These are phyloP conservation scores for Cucurbita argyrosperma DNA, from an alignment of 306 rosid genomes.

Conservation along the genomic window DNA sequence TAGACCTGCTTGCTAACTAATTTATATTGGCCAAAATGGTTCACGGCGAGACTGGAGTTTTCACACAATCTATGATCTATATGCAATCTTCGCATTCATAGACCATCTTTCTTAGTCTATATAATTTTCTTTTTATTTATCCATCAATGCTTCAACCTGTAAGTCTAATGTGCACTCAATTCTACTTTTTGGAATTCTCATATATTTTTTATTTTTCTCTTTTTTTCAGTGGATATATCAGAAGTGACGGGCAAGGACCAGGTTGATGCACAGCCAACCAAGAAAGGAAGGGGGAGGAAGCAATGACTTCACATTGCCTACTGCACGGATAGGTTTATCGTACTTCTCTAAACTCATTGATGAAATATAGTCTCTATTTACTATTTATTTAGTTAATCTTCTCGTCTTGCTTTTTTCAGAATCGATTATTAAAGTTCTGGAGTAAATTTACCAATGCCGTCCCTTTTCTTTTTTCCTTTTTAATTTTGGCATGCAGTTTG, in stretches of 20 bases:
- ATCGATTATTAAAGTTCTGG: not conserved
- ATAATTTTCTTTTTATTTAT: not conserved
- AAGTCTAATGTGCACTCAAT: not conserved
- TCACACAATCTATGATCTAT: not conserved
- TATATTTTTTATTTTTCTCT: not conserved
- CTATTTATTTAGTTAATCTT: not conserved
- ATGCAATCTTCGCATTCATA: not conserved
- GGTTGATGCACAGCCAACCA: slow-evolving; percentile 48
- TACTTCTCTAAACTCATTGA: slow-evolving; percentile 1
- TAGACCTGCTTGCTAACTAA: not conserved
- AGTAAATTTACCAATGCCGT: not conserved
- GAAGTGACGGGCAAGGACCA: slow-evolving; percentile 83
- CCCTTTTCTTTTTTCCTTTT: not conserved
- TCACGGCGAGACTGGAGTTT: not conserved
- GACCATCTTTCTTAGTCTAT: not conserved
- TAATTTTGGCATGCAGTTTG: not conserved
- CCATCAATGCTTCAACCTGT: not conserved
- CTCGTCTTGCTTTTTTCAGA: not conserved
- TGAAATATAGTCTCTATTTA: not conserved
- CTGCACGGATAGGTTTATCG: slow-evolving; percentile 6
- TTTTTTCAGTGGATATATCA: slow-evolving; percentile 45
- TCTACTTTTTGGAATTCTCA: slow-evolving; percentile 7
- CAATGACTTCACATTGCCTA: slow-evolving; percentile 26
- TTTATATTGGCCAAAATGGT: not conserved
- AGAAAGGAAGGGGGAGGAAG: slow-evolving; percentile 83